Base-by-base conservation (phyloP, 2,329 filamentous ascomycete species). In the Penicillium vulpinum region DNA sequence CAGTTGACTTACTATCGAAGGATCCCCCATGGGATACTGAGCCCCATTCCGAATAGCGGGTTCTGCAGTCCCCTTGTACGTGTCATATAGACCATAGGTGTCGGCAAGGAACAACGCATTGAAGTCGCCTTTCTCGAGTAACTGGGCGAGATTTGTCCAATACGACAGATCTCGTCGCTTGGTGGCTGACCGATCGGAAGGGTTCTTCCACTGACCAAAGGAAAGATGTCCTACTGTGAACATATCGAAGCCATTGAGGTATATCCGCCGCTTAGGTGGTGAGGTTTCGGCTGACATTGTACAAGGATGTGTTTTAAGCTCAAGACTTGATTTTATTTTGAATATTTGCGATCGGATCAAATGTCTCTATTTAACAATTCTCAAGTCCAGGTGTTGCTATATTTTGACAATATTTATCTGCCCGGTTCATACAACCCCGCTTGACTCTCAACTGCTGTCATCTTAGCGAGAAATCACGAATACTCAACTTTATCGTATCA, bases 91-190 rank as follows among this genome's bases (percentile, higher is more conserved):
- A 1, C 77, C 76, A 2, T 78, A 71, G 5, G 77, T 73, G 60
- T 80, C 79, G 3, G 79, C 79, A 33, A 81, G 69, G 66, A 80
- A 81, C 21, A 81, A 67, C 2, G 73, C 77, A 56, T 80, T 77
- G 51, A 80, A 79, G 13, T 77, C 76, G 7, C 73, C 76, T 7
- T 74, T 73, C n/a, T 80, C 77, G 0, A 80, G 66, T 18, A 72
- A 67, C 53, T 78, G 71, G 6, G 79, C 79, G 11, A 81, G 55
- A 2, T 75, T 65, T 3, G 75, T 75, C 79, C 78, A 81, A 60
- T 78, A 76, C 2, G 73, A 67, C 5, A 79, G 60, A 7, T 72
- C 29, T 73, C 75, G 6, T 76, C 63, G 50, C 69, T 66, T 62
- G 72, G 72, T 35, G 71, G 75, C 29, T 75, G 57, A 41, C 73